A percentile compares a stretch with the other conserved stretches of the same genome.
phyloP scores from a whole-genome alignment of 2,329 filamentous ascomycete species.

The Nemania diffusa region DNA sequence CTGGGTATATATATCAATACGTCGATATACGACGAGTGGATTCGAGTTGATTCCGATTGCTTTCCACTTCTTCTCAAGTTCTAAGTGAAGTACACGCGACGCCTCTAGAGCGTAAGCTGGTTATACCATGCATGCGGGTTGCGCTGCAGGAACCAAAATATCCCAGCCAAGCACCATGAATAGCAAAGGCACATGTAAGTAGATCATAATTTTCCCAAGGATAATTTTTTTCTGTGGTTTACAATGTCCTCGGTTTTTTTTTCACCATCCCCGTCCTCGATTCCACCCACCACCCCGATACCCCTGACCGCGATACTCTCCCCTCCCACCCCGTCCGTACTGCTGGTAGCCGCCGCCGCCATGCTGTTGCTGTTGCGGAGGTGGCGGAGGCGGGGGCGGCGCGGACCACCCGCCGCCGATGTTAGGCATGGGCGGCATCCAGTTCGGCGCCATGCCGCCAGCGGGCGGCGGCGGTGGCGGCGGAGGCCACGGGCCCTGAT shows the following conservation, averaged over 20 bases:
- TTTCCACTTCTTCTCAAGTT: no score
- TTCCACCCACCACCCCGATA: slow-evolving; percentile 43
- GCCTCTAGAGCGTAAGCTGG: no score
- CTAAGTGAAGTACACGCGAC: no score
- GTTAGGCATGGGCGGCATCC: slow-evolving; percentile 41
- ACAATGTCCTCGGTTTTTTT: background rate
- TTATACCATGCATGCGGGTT: no score
- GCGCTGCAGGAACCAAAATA: no score
- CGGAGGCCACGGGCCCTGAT: slow-evolving; percentile 41
- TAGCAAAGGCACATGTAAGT: no score
- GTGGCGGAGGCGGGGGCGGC: slow-evolving; percentile 42
- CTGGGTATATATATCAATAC: no score
- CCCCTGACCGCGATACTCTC: slow-evolving; percentile 47
- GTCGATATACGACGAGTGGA: no score
- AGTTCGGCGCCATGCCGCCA: slow-evolving; percentile 40
- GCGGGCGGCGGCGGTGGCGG: slow-evolving; percentile 41
- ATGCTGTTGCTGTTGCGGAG: slow-evolving; percentile 33
- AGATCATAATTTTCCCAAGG: background rate
- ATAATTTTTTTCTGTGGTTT: background rate
- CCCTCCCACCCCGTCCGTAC: slow-evolving; percentile 47
- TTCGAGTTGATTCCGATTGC: no score
- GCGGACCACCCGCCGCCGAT: slow-evolving; percentile 36
- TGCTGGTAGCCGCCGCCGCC: slow-evolving; percentile 41
- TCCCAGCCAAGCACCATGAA: no score
- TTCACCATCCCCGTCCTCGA: slow-evolving; percentile 45